Evolutionary conservation across 2,329 filamentous ascomycete species (phyloP).

Genomic region (Leptographium lundbergii): DNA sequence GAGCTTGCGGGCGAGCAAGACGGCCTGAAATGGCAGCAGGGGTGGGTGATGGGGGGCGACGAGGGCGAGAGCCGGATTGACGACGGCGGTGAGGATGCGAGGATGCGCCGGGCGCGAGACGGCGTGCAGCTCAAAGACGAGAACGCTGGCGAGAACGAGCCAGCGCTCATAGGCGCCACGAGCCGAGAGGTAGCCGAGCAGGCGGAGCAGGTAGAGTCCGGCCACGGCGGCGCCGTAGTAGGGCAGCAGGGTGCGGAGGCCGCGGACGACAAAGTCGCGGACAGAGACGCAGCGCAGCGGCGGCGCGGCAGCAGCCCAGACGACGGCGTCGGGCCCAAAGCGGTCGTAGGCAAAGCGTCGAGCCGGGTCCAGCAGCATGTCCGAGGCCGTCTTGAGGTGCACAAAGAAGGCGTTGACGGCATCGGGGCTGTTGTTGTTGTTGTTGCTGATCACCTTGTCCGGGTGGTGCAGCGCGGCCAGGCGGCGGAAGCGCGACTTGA

Average conservation of each 20-base stretch:
- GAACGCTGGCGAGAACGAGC: conserved; percentile 40
- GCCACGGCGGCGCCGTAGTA: conserved; percentile 48
- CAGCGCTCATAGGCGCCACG: conserved; percentile 57
- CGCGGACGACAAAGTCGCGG: conserved; percentile 59
- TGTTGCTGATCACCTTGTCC: conserved; percentile 51
- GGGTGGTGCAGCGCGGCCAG: conserved; percentile 65
- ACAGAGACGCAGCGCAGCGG: conserved; percentile 45
- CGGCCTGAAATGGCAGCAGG: conserved; percentile 75
- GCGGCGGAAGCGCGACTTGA: conserved; percentile 77
- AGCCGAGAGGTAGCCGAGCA: conserved; percentile 56
- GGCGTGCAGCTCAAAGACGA: conserved; percentile 43
- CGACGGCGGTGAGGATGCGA: conserved; percentile 18
- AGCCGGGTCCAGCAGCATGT: conserved; percentile 65
- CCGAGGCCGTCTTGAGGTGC: conserved; percentile 69
- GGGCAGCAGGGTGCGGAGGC: conserved; percentile 37
- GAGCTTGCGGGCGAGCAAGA: conserved; percentile 62
- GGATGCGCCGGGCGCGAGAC: conserved; percentile 43
- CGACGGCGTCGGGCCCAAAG: conserved; percentile 61
- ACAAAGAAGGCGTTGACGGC: conserved; percentile 50
- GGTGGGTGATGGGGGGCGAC: conserved; percentile 35
- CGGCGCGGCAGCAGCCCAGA: conserved; percentile 34
- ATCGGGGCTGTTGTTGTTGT: conserved; percentile 16
- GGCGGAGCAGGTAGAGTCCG: conserved; percentile 46
- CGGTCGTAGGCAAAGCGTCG: conserved; percentile 81
- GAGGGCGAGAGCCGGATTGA: conserved; percentile 22